Evolutionary conservation across 2,329 filamentous ascomycete genomes (phyloP).

Genomic region (Fusarium liriodendri): DNA sequence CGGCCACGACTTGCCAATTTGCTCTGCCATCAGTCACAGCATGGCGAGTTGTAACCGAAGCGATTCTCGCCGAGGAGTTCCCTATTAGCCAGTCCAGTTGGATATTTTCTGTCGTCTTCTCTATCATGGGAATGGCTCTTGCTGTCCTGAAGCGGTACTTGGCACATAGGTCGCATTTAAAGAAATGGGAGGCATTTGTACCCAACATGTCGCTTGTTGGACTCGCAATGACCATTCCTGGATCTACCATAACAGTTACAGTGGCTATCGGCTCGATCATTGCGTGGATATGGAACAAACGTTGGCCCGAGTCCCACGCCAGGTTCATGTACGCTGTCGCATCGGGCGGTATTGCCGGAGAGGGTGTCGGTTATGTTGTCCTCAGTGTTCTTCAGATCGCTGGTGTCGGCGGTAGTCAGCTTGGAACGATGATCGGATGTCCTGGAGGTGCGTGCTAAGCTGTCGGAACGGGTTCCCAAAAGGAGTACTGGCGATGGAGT

Average conservation of each 20-base stretch:
- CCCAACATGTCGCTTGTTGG: not conserved
- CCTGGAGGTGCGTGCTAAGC: not conserved
- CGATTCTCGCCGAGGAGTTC: not conserved
- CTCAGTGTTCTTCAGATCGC: not conserved
- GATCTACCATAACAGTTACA: not conserved
- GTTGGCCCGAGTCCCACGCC: not conserved
- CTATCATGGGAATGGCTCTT: not conserved
- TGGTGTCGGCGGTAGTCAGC: not conserved
- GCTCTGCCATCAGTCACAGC: not conserved
- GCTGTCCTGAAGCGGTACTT: not conserved
- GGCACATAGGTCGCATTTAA: not conserved
- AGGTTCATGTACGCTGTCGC: not conserved
- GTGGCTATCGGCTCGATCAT: not conserved
- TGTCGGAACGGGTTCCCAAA: not conserved
- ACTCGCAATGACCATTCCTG: not conserved
- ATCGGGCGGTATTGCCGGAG: not conserved
- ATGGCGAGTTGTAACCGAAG: not conserved
- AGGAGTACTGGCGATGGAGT: not conserved
- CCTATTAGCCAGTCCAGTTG: not conserved
- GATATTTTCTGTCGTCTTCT: not conserved
- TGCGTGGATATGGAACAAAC: not conserved
- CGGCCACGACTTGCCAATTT: not conserved
- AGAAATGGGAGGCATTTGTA: not conserved
- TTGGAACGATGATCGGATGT: not conserved
- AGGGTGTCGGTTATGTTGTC: not conserved